Evolutionary conservation across 2,329 filamentous ascomycete genomes (phyloP), one percentile per base, ranked within the genome.

Genomic region (Xylaria sp.): DNA sequence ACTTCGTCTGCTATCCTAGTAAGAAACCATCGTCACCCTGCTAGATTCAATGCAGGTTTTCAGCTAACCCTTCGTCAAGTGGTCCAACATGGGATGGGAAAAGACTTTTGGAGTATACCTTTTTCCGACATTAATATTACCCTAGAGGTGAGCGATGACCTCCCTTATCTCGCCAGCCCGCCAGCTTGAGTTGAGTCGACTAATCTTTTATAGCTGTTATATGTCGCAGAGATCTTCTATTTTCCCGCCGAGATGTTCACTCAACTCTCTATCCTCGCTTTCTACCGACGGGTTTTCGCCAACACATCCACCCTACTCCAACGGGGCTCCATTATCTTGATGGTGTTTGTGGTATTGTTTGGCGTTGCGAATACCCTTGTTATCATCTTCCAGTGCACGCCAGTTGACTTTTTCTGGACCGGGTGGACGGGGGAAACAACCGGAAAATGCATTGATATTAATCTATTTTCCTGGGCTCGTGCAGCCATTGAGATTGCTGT

Each of bases 281-380:
- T 61, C 43, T 61, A 61, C 52, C 58, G 51, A 17, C 42, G 58
- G 23, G 52, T 61, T 25, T 61, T 61, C 17, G 45, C 58, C n/a
- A 45, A 61, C 2, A 42, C 58, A 11, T 61, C 58, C n/a, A 17
- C 17, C 23, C 6, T 56, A 15, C 19, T 61, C 11, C 58, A 54
- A 28, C 50, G 38, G 23, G 58, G 58, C 5, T 57, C 51, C 6
- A 45, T 45, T 19, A 5, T 61, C 8, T 23, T 61, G 19, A 61
- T 61, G 45, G 52, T 43, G 1, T 53, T 50, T 38, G 58, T 61
- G 11, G 52, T 61, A 9, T 43, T 55, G 21, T 61, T 61, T 11
- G 58, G 58, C n/a, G 8, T 52, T 28, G 45, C 58, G 43, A 61
- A 61, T 25, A 61, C 58, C 11, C 38, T 61, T 2, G 40, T 46